phyloP scores from a whole-genome alignment of 805 yeast genomes.

The Saturnispora quitensis region DNA sequence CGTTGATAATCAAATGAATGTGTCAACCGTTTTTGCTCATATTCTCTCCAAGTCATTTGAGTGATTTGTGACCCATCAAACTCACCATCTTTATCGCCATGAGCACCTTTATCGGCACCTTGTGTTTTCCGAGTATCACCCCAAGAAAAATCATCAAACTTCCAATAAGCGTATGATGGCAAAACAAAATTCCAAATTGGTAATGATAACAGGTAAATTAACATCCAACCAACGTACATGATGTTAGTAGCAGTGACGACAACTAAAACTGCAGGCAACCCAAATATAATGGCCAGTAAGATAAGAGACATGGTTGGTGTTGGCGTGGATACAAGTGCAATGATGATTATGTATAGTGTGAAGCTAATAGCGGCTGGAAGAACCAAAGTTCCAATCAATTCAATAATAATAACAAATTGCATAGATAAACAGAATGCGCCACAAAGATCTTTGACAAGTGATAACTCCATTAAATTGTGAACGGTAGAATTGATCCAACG shows the following conservation, averaged over 20 bases:
- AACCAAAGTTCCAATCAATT: constrained; percentile 78
- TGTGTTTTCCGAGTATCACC: constrained; percentile 85
- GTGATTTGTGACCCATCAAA: constrained; percentile 86
- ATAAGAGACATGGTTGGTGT: constrained; percentile 72
- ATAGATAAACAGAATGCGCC: constrained; percentile 92
- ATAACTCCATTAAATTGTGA: constrained; percentile 83
- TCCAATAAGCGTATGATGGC: constrained; percentile 87
- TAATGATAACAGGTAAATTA: constrained; percentile 65
- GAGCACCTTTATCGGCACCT: constrained; percentile 60
- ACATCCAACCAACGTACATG: constrained; percentile 70
- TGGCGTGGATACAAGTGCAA: constrained; percentile 62
- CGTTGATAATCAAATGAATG: constrained; percentile 4
- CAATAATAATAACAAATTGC: constrained; percentile 84
- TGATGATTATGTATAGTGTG: constrained; percentile 68
- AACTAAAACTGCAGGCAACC: constrained; percentile 76
- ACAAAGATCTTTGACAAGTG: constrained; percentile 76
- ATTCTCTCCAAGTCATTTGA: constrained; percentile 94
- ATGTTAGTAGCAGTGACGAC: constrained; percentile 70
- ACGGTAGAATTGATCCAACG: constrained; percentile 96
- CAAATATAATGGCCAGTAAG: constrained; percentile 69
- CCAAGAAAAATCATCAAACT: constrained; percentile 94
- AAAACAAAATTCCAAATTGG: constrained; percentile 93
- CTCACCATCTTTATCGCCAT: constrained; percentile 65
- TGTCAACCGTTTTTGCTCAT: constrained; percentile 54
- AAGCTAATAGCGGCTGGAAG: constrained; percentile 82